These are phyloP conservation scores for Pseudonitzschia pungens DNA, from an alignment of 108 stramenopile species.

Conservation along the genomic window DNA sequence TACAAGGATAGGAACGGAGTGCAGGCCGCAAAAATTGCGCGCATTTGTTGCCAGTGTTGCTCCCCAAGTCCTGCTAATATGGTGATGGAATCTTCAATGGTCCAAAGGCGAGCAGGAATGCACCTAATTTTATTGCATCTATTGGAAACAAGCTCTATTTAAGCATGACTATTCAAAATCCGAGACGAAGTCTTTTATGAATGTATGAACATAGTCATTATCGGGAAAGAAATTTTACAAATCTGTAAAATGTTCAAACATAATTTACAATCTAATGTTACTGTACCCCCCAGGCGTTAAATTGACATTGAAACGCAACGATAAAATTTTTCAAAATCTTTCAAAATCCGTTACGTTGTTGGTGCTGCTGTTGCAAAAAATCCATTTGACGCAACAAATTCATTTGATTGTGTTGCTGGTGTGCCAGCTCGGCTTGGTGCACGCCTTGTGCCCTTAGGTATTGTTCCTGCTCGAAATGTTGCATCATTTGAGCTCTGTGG, in stretches of 20 bases:
- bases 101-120: constrained; percentile 50
- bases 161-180: neutral
- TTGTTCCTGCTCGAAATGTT: constrained; percentile 10
- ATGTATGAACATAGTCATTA: neutral
- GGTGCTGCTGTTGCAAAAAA: constrained; percentile 13
- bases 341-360: constrained; percentile 9
- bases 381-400: constrained; percentile 15
- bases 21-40: constrained; percentile 78
- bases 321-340: neutral
- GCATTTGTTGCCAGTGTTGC: constrained; percentile 72
- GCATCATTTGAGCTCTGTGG: constrained; percentile 4
- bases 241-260: neutral
- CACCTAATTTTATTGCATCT: constrained; percentile 57
- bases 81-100: constrained; percentile 44
- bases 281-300: neutral
- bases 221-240: neutral
- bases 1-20: constrained; percentile 66
- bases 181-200: neutral
- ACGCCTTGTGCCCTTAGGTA: constrained; percentile 3
- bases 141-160: constrained; percentile 61
- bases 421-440: neutral
- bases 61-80: constrained; percentile 53
- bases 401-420: constrained; percentile 12
- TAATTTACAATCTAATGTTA: neutral
- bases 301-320: neutral